Base-by-base conservation (phyloP, 179 eudicot genomes). In the Sideroxylon spinosum region DNA sequence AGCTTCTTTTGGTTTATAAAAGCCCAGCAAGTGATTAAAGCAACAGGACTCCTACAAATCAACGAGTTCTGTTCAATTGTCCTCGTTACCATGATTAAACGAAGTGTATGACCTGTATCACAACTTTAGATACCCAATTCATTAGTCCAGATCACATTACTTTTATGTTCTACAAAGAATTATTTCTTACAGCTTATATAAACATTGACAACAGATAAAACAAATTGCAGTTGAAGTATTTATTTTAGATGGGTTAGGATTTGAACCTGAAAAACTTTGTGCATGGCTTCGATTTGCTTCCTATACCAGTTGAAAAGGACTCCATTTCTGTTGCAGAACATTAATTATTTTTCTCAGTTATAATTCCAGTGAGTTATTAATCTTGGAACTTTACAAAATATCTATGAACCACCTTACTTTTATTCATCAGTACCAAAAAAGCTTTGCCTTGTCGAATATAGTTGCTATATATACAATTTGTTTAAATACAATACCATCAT, bases 231-330 rank as follows among this genome's bases (percentile, higher is more conserved):
- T 82, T 84, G 78, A 74, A 81, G 76, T 79, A 86, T 85, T 88
- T 78, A 85, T 89, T 86, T 83, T 86, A 66, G 74, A 71, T 81
- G 68, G 78, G 83, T 81, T 81, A 79, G 77, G 82, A 88, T 82
- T 84, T 71, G 82, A 85, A 88, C 91, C 91, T 88, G 91, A 88
- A 88, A 88, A 88, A 88, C 86, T 88, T 88, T 85, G 91, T 88
- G 91, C 91, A 88, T 81, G 91, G 91, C 91, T 88, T 88, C 84
- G 84, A 88, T 88, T 88, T 88, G 91, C 91, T 88, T 84, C 91
- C 91, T 88, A 88, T 83, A 88, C 91, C 91, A 85, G 82, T 70
- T 84, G 87, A 75, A 82, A 86, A 78, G 78, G 85, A 80, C 82
- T 88, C 91, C 89, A 46, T 81, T 81, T 88, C 91, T 88, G 91